Conservation (phyloP, 2,329 filamentous ascomycete genomes). For the Xylaria sp. region DNA sequence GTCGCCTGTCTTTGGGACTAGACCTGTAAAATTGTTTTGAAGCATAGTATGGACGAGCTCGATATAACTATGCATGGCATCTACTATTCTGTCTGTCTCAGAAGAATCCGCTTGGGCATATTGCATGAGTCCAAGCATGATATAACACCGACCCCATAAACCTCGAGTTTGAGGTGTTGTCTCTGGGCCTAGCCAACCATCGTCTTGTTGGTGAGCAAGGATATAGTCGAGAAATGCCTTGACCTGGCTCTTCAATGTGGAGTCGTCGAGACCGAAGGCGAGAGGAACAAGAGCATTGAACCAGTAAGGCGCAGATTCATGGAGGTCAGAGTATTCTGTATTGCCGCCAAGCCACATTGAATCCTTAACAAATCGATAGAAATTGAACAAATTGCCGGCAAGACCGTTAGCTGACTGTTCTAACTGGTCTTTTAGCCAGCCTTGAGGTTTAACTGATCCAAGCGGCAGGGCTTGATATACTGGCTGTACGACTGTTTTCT, state of each 20-base stretch:
- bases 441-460: slow-evolving; percentile 47
- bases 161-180: slow-evolving; percentile 55
- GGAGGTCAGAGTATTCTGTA: slow-evolving; percentile 62
- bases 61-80: slow-evolving; percentile 62
- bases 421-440: slow-evolving; percentile 48
- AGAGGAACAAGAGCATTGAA: slow-evolving; percentile 68
- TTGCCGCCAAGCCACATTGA: slow-evolving; percentile 63
- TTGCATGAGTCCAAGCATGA: slow-evolving; percentile 63
- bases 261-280: slow-evolving; percentile 62
- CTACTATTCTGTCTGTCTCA: slow-evolving; percentile 57
- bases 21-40: slow-evolving; percentile 62
- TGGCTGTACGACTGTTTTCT: slow-evolving; percentile 46
- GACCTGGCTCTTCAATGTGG: slow-evolving; percentile 62
- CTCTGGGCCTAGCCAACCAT: slow-evolving; percentile 70
- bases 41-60: slow-evolving; percentile 66
- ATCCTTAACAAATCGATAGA: slow-evolving; percentile 65
- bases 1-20: slow-evolving; percentile 58
- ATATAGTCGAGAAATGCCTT: slow-evolving; percentile 58
- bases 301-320: slow-evolving; percentile 69
- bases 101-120: slow-evolving; percentile 61
- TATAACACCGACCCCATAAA: slow-evolving; percentile 64
- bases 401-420: slow-evolving; percentile 45
- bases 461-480: slow-evolving; percentile 45
- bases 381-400: slow-evolving; percentile 57
- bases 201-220: slow-evolving; percentile 59